phyloP scores from a whole-genome alignment of 805 yeast species.

The Wickerhamiella kazuoi region DNA sequence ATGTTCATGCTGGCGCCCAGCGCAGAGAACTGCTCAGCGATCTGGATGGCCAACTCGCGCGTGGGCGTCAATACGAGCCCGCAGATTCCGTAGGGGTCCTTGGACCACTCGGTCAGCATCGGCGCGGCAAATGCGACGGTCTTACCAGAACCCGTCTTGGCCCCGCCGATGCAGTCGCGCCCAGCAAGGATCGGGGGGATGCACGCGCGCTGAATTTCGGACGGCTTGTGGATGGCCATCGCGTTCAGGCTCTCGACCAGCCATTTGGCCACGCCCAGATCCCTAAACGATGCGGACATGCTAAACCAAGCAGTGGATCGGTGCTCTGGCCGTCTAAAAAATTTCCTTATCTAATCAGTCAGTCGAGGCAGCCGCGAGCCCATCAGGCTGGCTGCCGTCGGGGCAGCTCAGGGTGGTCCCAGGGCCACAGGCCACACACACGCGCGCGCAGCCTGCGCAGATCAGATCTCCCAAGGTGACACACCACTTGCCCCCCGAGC shows the following conservation, averaged over 20 bases:
- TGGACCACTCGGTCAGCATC: constrained; percentile 84
- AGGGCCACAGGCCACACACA: no score
- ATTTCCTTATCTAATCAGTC: not conserved
- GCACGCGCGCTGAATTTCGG: constrained; percentile 73
- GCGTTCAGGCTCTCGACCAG: constrained; percentile 59
- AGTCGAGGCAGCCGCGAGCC: not conserved
- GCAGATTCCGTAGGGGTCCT: constrained; percentile 83
- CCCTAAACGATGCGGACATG: constrained; percentile 27
- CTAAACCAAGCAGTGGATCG: not conserved
- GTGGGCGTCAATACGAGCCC: constrained; percentile 79
- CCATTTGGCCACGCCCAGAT: constrained; percentile 74
- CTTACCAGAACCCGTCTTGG: constrained; percentile 95
- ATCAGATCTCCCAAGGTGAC: no score
- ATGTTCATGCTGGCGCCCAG: constrained; percentile 80
- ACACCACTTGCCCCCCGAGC: no score
- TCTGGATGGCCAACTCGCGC: constrained; percentile 86
- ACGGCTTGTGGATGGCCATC: constrained; percentile 71
- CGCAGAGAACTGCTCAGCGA: constrained; percentile 91
- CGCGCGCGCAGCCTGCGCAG: no score
- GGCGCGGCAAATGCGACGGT: constrained; percentile 98
- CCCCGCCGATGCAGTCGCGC: constrained; percentile 92
- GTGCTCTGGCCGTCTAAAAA: not conserved
- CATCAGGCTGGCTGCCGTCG: not conserved
- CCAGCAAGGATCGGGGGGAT: constrained; percentile 75
- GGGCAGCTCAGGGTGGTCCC: no score